Conservation (phyloP, 345 rosid species). For the Eucalyptus curtisii region DNA sequence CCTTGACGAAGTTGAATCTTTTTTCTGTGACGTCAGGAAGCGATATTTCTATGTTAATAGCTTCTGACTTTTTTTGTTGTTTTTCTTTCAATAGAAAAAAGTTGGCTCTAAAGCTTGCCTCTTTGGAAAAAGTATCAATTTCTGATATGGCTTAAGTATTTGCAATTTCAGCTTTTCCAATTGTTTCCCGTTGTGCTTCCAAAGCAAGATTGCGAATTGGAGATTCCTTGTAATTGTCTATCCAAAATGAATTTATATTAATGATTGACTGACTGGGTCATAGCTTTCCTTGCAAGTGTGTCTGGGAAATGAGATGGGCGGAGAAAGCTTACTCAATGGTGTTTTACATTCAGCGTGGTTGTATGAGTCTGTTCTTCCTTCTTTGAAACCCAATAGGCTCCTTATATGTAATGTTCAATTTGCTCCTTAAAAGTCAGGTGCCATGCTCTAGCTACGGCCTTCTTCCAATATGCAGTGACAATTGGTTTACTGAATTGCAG, state of each 20-base stretch:
- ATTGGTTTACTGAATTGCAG: conserved; percentile 11
- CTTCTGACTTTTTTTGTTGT: neutral
- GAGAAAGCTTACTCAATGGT: neutral
- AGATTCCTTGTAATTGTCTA: neutral
- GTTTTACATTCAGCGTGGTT: neutral
- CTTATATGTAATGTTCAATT: neutral
- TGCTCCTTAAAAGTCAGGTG: neutral
- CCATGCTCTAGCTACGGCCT: neutral
- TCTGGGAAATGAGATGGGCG: neutral
- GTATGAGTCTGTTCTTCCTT: neutral
- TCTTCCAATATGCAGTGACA: neutral
- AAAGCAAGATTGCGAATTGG: neutral
- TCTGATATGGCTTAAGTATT: neutral
- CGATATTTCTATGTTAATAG: neutral
- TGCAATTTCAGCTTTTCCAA: neutral
- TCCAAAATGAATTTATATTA: neutral
- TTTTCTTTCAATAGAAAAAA: neutral
- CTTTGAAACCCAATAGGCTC: neutral
- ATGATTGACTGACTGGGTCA: neutral
- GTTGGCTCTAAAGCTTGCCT: neutral
- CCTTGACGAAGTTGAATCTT: neutral
- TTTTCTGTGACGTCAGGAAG: neutral
- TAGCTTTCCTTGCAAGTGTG: neutral
- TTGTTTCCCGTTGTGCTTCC: neutral
- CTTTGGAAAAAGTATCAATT: neutral